phyloP scores from a whole-genome alignment of 2,329 filamentous ascomycete species.

The Diaporthe sp. region DNA sequence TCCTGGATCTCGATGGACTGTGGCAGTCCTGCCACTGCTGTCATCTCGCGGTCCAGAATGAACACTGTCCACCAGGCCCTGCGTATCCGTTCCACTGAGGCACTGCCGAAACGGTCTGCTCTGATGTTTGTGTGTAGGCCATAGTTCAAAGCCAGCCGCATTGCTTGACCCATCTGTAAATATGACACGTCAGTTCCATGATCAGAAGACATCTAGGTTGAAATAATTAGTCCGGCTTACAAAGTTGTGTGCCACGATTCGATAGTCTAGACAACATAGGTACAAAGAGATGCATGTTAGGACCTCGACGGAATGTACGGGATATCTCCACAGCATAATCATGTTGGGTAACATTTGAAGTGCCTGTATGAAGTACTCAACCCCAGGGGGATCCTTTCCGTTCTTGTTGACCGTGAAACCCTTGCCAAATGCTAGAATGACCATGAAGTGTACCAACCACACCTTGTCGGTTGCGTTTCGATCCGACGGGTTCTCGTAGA shows the following conservation, averaged over 20 bases:
- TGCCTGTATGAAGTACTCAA: constrained; percentile 60
- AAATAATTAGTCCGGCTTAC: not conserved
- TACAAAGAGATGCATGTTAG: constrained; percentile 66
- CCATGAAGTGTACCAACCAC: constrained; percentile 67
- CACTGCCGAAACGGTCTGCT: constrained; percentile 55
- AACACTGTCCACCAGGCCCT: constrained; percentile 69
- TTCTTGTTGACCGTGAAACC: constrained; percentile 60
- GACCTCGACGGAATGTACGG: constrained; percentile 53
- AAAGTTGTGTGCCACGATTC: constrained; percentile 19
- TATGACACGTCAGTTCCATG: not conserved
- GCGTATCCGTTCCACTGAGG: constrained; percentile 59
- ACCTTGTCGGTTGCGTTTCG: constrained; percentile 46
- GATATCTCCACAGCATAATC: constrained; percentile 23
- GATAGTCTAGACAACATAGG: constrained; percentile 46
- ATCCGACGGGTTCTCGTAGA: constrained; percentile 45
- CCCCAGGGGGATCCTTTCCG: constrained; percentile 58
- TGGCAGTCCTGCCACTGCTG: constrained; percentile 65
- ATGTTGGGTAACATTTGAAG: constrained; percentile 50
- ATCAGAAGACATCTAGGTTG: not conserved
- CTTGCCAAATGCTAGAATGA: constrained; percentile 69
- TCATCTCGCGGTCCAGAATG: constrained; percentile 66
- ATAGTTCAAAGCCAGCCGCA: constrained; percentile 62
- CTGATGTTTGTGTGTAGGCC: constrained; percentile 68
- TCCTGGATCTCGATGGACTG: constrained; percentile 64
- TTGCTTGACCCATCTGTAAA: constrained; percentile 62